Evolutionary conservation across 371 early-diverging fungal species (phyloP).

Genomic region (Nematocida sp.): DNA sequence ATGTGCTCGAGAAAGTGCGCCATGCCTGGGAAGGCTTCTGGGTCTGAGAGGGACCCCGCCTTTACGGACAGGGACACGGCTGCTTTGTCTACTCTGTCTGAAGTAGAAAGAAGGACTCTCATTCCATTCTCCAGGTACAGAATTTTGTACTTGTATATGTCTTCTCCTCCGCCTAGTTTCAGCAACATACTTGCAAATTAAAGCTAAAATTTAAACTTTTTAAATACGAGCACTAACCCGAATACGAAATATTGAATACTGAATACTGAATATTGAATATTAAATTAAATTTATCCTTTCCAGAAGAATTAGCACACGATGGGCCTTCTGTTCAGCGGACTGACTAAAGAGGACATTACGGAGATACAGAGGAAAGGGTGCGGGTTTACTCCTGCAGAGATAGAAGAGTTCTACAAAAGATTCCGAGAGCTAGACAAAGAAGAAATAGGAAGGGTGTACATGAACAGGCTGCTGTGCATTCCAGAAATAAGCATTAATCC

Average conservation of each 20-base stretch:
- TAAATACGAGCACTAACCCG: not conserved
- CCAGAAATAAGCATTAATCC: slow-evolving; percentile 53
- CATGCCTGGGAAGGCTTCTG: slow-evolving; percentile 73
- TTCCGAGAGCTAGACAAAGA: slow-evolving; percentile 47
- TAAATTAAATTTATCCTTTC: slow-evolving; percentile 15
- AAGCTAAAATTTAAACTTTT: slow-evolving; percentile 22
- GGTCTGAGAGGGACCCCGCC: slow-evolving; percentile 73
- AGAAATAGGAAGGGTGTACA: slow-evolving; percentile 40
- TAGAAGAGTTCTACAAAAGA: slow-evolving; percentile 25
- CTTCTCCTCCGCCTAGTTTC: slow-evolving; percentile 40
- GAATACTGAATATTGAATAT: too few relatives aligned
- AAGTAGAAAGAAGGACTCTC: slow-evolving; percentile 43
- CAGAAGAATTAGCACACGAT: too few relatives aligned
- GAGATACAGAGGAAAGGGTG: slow-evolving; percentile 25
- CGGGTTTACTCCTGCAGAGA: slow-evolving; percentile 3
- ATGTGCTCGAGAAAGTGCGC: slow-evolving; percentile 97
- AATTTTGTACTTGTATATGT: slow-evolving; percentile 52
- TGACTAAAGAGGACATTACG: slow-evolving; percentile 42
- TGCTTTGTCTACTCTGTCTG: slow-evolving; percentile 51
- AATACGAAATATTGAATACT: not conserved
- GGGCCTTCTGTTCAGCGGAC: slow-evolving; percentile 45
- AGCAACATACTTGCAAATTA: slow-evolving; percentile 2
- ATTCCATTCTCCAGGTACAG: slow-evolving; percentile 56
- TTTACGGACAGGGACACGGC: slow-evolving; percentile 67
- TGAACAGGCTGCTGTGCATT: slow-evolving; percentile 43